Conservation (phyloP, 225 moss, liverwort and hornwort genomes). For the Marchantia polymorpha region DNA sequence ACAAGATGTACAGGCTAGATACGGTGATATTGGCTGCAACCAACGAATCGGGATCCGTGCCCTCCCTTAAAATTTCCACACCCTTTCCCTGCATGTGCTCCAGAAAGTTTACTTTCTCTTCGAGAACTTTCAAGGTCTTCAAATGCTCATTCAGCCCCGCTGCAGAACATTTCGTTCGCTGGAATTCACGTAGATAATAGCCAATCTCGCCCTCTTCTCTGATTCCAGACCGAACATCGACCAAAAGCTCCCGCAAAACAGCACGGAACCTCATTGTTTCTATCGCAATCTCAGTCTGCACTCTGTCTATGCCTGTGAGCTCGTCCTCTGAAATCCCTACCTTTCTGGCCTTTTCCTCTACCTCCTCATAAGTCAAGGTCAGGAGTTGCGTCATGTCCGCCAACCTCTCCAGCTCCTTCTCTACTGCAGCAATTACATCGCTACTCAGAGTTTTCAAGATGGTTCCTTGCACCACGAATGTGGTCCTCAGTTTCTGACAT, state of each 20-base stretch:
- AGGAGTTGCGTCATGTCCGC: slow-evolving; percentile 11
- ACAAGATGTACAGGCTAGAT: slow-evolving; percentile 18
- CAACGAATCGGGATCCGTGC: slow-evolving; percentile 8
- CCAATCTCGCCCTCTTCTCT: slow-evolving; percentile 12
- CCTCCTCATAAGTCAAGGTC: background rate
- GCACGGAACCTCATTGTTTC: slow-evolving; percentile 1
- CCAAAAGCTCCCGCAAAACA: slow-evolving; percentile 7
- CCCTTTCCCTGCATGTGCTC: slow-evolving; percentile 1
- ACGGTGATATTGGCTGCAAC: slow-evolving; percentile 8
- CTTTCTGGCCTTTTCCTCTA: slow-evolving; percentile 5
- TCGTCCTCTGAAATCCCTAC: background rate
- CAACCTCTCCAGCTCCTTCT: slow-evolving; percentile 18
- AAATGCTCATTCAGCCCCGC: background rate
- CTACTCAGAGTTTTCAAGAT: slow-evolving; percentile 18
- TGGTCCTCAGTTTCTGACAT: slow-evolving; percentile 6
- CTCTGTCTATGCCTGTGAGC: background rate
- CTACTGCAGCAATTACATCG: slow-evolving; percentile 8
- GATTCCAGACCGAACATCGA: slow-evolving; percentile 5
- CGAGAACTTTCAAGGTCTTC: background rate
- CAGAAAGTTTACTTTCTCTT: slow-evolving; percentile 13
- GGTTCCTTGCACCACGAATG: background rate
- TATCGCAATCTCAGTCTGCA: background rate
- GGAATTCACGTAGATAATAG: background rate
- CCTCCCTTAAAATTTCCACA: slow-evolving; percentile 14
- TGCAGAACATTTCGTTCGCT: slow-evolving; percentile 1